A percentile compares a stretch with the other conserved stretches of the same genome.
Conservation (phyloP, 495 filamentous ascomycete species). For the Cetradonia linearis region DNA sequence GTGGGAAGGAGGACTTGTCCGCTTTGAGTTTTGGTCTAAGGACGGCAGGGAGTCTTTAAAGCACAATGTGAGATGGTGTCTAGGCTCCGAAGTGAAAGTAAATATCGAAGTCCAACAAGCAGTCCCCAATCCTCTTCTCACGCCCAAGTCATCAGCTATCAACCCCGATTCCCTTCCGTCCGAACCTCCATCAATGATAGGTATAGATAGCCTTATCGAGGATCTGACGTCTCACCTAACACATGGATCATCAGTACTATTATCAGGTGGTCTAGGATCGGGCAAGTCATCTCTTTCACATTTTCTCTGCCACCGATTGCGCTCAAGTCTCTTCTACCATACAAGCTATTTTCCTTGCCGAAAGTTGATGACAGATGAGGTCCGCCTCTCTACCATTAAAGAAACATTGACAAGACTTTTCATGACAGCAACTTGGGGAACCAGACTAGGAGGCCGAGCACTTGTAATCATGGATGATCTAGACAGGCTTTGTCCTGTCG, state of each 20-base stretch:
- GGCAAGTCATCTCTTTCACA: constrained; percentile 73
- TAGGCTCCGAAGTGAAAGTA: constrained; percentile 63
- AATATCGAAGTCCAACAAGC: constrained; percentile 62
- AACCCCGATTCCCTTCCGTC: constrained; percentile 45
- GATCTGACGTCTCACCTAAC: constrained; percentile 62
- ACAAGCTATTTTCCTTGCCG: constrained; percentile 73
- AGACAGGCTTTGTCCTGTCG: constrained; percentile 80
- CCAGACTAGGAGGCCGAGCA: constrained; percentile 68
- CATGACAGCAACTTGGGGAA: constrained; percentile 80
- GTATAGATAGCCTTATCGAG: constrained; percentile 66
- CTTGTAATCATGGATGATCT: constrained; percentile 86
- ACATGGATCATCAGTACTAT: constrained; percentile 76
- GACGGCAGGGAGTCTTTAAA: constrained; percentile 37
- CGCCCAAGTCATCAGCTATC: constrained; percentile 36
- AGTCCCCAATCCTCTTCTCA: constrained; percentile 48
- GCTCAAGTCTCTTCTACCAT: constrained; percentile 58
- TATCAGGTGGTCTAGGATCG: constrained; percentile 79
- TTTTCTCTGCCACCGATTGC: constrained; percentile 55
- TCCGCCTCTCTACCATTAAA: constrained; percentile 76
- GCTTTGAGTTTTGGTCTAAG: constrained; percentile 54
- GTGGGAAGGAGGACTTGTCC: constrained; percentile 70
- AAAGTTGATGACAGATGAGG: constrained; percentile 79
- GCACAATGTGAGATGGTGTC: constrained; percentile 55
- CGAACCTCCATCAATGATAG: constrained; percentile 57
- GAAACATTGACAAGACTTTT: constrained; percentile 76